Base-by-base conservation (phyloP, 768 basidiomycete species). In the Coprinellus aureogranulatus region DNA sequence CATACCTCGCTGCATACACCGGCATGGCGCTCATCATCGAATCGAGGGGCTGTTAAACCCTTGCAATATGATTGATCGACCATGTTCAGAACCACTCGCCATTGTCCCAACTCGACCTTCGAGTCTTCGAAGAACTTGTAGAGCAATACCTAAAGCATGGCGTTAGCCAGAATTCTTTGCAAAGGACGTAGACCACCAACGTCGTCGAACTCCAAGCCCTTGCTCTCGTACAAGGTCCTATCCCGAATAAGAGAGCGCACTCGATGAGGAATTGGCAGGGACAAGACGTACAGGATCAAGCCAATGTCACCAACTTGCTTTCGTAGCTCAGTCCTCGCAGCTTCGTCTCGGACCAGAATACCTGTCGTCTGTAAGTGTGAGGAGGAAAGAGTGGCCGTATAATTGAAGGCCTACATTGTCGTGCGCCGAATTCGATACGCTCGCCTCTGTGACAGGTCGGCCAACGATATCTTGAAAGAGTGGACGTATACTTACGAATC, bases 51-150 rank as follows among this genome's bases (percentile, higher is more conserved):
- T 9, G 68, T 45, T 26, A 56, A 53, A 23, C 59, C 11, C 2
- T 18, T 39, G 1, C 22, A 41, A 12, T 22, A 51, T n/a, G 68
- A 20, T 1, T 4, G 65, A 31, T 72, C 66, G 0, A 77, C 53
- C 1, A 67, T 72, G 50, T 82, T 81, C 3, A 86, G 64, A 3
- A 88, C 70, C 1, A 87, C 73, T 9, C 85, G 74, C 88, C 88
- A 90, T 47, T 84, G 83, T 0, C 80, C 68, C 1, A 66, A 55
- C 40, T 78, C 78, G 2, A 81, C 68, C 0, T 64, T 61, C 0
- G 89, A 90, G 61, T 88, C 86, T 25, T 82, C 77, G 62, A 91
- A 91, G 68, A 90, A 90, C 60, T 91, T 84, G 62, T 85, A 90
- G 11, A 91, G 63, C 2, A 91, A 73, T 3, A 91, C 88, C 88